Conservation (phyloP, 116 monocot genomes). For the Dioscorea cayenensis region DNA sequence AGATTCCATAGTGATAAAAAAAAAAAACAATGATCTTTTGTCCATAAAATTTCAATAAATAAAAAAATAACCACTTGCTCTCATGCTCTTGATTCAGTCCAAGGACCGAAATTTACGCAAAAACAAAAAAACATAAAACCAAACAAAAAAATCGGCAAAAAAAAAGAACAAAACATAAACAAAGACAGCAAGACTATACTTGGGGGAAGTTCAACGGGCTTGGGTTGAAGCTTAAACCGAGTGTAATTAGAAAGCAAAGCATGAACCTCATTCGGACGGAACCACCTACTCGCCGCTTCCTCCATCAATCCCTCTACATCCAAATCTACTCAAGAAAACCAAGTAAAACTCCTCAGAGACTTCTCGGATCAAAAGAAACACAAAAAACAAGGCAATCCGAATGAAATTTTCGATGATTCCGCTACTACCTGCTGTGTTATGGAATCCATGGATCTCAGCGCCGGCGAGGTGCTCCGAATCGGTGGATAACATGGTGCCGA, state of each 20-base stretch:
- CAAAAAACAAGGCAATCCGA: not conserved
- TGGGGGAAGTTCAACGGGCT: conserved; percentile 54
- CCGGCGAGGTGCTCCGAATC: not conserved
- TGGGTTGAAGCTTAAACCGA: conserved; percentile 58
- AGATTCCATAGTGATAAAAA: too few species aligned
- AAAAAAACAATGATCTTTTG: too few species aligned
- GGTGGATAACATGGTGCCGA: not conserved
- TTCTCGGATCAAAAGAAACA: not conserved
- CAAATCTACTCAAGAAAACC: conserved; percentile 54
- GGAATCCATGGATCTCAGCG: conserved; percentile 11
- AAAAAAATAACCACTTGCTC: too few species aligned
- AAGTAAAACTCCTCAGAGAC: not conserved
- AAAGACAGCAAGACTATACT: conserved; percentile 26
- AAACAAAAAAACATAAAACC: too few species aligned
- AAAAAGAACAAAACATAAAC: not conserved
- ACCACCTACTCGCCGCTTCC: conserved; percentile 66
- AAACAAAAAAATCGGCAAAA: not conserved
- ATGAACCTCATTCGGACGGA: conserved; percentile 85
- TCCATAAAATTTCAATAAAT: too few species aligned
- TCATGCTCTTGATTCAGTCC: too few species aligned
- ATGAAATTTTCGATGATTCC: too few species aligned
- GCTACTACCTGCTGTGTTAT: conserved; percentile 1
- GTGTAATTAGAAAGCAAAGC: conserved; percentile 70
- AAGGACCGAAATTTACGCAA: too few species aligned
- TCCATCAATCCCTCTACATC: conserved; percentile 38